phyloP scores from a whole-genome alignment of 1,284 basidiomycete species.

The Microbotryum scabiosae region DNA sequence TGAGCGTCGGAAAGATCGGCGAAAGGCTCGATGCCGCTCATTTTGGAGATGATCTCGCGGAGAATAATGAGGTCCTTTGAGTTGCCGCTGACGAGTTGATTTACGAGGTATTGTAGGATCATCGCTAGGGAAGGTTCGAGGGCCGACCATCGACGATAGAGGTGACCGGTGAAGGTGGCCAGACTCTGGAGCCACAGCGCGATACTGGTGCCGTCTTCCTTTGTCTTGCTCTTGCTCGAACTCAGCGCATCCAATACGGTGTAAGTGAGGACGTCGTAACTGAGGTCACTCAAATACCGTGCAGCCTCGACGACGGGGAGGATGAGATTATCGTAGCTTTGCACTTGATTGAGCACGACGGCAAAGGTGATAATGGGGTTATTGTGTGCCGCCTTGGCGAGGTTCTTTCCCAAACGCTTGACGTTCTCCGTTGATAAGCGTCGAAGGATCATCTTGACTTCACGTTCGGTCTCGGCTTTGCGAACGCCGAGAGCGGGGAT shows the following conservation, averaged over 20 bases:
- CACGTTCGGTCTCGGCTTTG: slow-evolving; percentile 48
- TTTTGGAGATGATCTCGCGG: slow-evolving; percentile 84
- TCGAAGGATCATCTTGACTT: slow-evolving; percentile 64
- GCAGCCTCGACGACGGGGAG: slow-evolving; percentile 83
- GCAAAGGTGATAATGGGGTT: slow-evolving; percentile 89
- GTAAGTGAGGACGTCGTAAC: slow-evolving; percentile 87
- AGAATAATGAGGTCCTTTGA: slow-evolving; percentile 85
- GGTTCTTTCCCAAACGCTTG: slow-evolving; percentile 68
- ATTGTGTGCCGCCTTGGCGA: slow-evolving; percentile 90
- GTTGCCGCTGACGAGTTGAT: slow-evolving; percentile 64
- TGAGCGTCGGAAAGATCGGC: slow-evolving; percentile 82
- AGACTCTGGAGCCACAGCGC: slow-evolving; percentile 90
- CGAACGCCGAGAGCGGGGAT: slow-evolving; percentile 41
- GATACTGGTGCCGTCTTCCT: slow-evolving; percentile 85
- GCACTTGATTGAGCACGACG: slow-evolving; percentile 85
- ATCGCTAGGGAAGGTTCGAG: slow-evolving; percentile 64
- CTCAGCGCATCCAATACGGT: slow-evolving; percentile 73
- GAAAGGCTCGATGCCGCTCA: slow-evolving; percentile 87
- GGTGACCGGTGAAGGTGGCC: slow-evolving; percentile 83
- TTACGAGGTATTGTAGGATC: slow-evolving; percentile 80
- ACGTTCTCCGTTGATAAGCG: slow-evolving; percentile 66
- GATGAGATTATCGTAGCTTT: slow-evolving; percentile 93
- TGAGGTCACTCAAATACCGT: slow-evolving; percentile 80
- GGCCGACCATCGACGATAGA: slow-evolving; percentile 70
- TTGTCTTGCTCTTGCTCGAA: slow-evolving; percentile 71